These are phyloP conservation scores for Entophlyctis helioformis DNA, from an alignment of 192 early-diverging fungal genomes.

Conservation along the genomic window DNA sequence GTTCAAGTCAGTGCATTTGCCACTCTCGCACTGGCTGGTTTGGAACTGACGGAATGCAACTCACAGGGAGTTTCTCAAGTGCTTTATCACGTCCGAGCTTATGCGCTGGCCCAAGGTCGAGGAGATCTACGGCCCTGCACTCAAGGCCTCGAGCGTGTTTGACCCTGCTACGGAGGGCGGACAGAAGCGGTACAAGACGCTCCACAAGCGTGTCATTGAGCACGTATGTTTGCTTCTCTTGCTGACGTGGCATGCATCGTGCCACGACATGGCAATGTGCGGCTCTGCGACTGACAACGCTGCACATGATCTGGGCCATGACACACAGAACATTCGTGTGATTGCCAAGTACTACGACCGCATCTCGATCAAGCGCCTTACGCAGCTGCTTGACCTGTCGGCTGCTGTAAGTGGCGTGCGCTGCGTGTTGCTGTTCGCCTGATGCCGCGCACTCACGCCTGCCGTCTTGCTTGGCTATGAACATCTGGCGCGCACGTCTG, in stretches of 20 bases:
- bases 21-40: constrained; percentile 4
- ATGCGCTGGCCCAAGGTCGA: constrained; percentile 93
- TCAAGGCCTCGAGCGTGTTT: constrained; percentile 69
- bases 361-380: constrained; percentile 72
- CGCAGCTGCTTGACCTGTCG: constrained; percentile 79
- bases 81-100: constrained; percentile 85
- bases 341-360: constrained; percentile 93
- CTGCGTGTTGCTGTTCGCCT: too few relatives aligned
- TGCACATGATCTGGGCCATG: too few relatives aligned
- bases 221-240: constrained; percentile 62
- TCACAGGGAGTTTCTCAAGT: constrained; percentile 66
- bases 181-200: constrained; percentile 61
- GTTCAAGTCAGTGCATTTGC: constrained; percentile 46
- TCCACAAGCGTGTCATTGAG: constrained; percentile 93
- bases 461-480: not conserved
- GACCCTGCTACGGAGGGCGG: constrained; percentile 59
- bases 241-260: too few relatives aligned
- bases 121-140: constrained; percentile 68
- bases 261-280: too few relatives aligned
- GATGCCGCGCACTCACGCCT: not conserved
- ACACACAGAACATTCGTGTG: constrained; percentile 75
- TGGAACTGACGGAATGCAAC: not conserved
- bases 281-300: too few relatives aligned
- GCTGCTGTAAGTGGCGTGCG: constrained; percentile 32
- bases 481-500: constrained; percentile 1